Percentiles rank a stretch among this genome's conserved stretches.
Evolutionary conservation across 106 monocot species (phyloP).

Genomic region (Dendrobium nobile): DNA sequence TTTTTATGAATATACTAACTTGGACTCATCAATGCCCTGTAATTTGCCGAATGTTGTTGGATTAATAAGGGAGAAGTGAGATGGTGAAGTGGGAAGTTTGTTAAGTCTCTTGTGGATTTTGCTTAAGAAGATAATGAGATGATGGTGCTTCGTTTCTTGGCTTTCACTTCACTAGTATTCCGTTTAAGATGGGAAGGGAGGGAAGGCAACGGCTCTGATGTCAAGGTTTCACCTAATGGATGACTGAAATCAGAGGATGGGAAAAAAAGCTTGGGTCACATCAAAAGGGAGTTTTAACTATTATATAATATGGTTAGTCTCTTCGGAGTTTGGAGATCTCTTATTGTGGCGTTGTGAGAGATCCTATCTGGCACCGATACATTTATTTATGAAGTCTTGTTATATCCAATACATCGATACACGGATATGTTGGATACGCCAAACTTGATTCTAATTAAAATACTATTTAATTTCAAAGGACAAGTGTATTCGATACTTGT

Average conservation of each 20-base stretch:
- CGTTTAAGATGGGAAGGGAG: slow-evolving; percentile 8
- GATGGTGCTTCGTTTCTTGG: slow-evolving; percentile 50
- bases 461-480: too few relatives aligned
- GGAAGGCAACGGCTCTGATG: slow-evolving; percentile 15
- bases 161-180: slow-evolving; percentile 72
- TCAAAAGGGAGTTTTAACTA: not conserved
- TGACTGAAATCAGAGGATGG: not conserved
- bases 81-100: slow-evolving; percentile 11
- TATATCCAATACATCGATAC: too few relatives aligned
- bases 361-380: too few relatives aligned
- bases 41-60: not conserved
- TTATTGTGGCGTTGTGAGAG: not conserved
- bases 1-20: not conserved
- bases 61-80: not conserved
- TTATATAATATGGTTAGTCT: not conserved
- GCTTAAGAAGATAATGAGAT: slow-evolving; percentile 26
- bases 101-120: slow-evolving; percentile 1
- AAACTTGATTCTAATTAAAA: too few relatives aligned
- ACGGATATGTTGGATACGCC: too few relatives aligned
- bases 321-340: not conserved
- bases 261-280: not conserved
- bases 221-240: slow-evolving; percentile 12
- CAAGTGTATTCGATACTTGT: too few relatives aligned
- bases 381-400: too few relatives aligned
- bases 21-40: not conserved